Evolutionary conservation across 768 basidiomycete genomes (phyloP), one percentile per base, ranked within the genome.

Genomic region (Podaxis sp.): DNA sequence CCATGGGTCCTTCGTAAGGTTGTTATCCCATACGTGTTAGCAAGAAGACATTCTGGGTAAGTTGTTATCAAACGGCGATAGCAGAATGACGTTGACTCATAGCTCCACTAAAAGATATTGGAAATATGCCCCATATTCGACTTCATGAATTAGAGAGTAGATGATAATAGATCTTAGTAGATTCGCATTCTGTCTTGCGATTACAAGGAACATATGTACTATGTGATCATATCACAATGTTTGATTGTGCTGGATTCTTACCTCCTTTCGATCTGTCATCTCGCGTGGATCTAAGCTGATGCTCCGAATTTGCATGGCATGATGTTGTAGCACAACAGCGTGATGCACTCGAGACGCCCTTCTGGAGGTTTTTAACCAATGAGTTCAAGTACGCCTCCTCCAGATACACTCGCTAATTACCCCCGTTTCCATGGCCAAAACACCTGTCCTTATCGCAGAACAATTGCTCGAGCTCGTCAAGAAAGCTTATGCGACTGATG

Each of bases 51-150:
- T n/a, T 56, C 48, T 4, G 54, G 54, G 54, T 57, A 33, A 3
- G 55, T 52, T 38, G 17, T 24, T 13, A 9, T 9, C 26, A 17
- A 15, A 44, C 9, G 40, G 54, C n/a, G 4, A 22, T 12, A 4
- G 6, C 36, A 9, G 24, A 33, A 8, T 24, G 13, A 24, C 13
- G 17, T 30, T 46, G 15, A 44, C n/a, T 17, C 13, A 19, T 2
- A 38, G 4, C 26, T 7, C 6, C 11, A 6, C 26, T 38, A 9
- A 17, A n/a, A 54, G 60, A 33, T 61, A 61, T 26, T 55, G 52
- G 60, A 61, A 55, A 28, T 62, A 62, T 36, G 40, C 53, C n/a
- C 61, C 61, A 12, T 56, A 56, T 26, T 55, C 61, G 2, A 0
- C 56, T 59, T 51, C 52, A 60, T 53, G 13, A 9, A 3, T 24